A percentile compares a stretch with the other conserved stretches of the same genome.
Conservation (phyloP, 805 yeast genomes). For the Yamadazyma kitorensis region DNA sequence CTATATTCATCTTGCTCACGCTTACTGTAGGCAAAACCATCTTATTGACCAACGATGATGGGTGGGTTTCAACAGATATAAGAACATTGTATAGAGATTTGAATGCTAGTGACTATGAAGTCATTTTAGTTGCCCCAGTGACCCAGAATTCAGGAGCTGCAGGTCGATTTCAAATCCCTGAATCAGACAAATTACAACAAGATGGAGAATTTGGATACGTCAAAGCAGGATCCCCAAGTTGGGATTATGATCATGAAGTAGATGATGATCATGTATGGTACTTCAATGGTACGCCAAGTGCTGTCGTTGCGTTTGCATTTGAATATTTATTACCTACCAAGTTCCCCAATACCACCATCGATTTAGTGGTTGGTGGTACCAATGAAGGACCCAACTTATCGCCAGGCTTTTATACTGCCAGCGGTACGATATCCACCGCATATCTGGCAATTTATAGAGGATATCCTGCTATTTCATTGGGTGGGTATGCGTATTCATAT, state of each 20-base stretch:
- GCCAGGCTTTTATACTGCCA: conserved; percentile 38
- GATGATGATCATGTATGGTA: conserved; percentile 42
- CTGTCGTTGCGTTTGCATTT: conserved; percentile 48
- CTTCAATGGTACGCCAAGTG: conserved; percentile 53
- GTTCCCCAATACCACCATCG: conserved; percentile 41
- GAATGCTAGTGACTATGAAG: conserved; percentile 47
- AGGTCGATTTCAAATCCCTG: conserved; percentile 49
- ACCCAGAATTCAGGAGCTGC: conserved; percentile 54
- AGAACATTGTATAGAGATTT: conserved; percentile 53
- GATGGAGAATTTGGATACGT: conserved; percentile 50
- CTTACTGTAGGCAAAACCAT: conserved; percentile 6
- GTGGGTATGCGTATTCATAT: conserved; percentile 41
- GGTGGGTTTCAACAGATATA: conserved; percentile 55
- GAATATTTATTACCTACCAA: conserved; percentile 44
- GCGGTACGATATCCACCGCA: conserved; percentile 52
- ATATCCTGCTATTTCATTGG: conserved; percentile 48
- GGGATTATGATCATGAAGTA: conserved; percentile 46
- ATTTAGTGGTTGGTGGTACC: conserved; percentile 49
- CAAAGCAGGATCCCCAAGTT: conserved; percentile 48
- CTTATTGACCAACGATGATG: conserved; percentile 54
- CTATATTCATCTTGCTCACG: not conserved
- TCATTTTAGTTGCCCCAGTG: conserved; percentile 50
- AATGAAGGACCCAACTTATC: conserved; percentile 51
- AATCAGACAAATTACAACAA: conserved; percentile 32
- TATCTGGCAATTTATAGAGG: conserved; percentile 47